Evolutionary conservation across 495 filamentous ascomycete genomes (phyloP), one percentile per base, ranked within the genome.

Genomic region (Aeminium ludgeri): DNA sequence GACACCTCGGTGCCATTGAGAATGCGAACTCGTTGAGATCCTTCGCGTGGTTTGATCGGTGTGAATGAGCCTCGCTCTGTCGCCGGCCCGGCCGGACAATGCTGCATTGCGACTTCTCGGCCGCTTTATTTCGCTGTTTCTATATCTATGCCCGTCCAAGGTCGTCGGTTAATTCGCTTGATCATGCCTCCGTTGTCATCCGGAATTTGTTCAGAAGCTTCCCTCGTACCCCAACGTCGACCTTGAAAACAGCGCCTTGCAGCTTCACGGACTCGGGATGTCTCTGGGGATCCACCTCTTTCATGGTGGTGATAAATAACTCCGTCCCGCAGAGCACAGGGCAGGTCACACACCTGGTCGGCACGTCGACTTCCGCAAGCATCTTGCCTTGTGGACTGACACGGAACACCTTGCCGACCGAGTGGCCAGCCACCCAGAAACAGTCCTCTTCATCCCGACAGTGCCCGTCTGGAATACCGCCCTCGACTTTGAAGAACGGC

Each of bases 401-500:
- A 29, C 56, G 30, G 16, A 60, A 34, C 10, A 63, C 60, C 34
- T 53, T 56, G 33, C 52, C 52, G n/a, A 43, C 45, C 6, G 59
- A 59, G 32, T 50, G 55, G 12, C 56, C 34, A 3, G 60, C 59
- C 4, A 52, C 51, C 60, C 60, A 63, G 42, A 63, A 51, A 43
- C 52, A 56, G 13, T 56, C 58, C 37, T 63, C 59, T 41, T 55
- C 59, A 41, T 63, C 60, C 17, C 58, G 46, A 34, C 52, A 55
- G 35, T 65, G 59, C 1, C 71, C 76, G 31, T 70, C 65, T 35
- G 61, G 61, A 11, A 52, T 55, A 11, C 49, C 58, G 16, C 44
- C 43, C 31, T 53, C 50, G 42, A 74, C 65, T 36, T 66, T 55
- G 61, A 75, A 85, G 55, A 80, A 80, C 17, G 76, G 64, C 41